Evolutionary conservation across 371 early-diverging fungal species (phyloP).

Genomic region (Nematocida major): DNA sequence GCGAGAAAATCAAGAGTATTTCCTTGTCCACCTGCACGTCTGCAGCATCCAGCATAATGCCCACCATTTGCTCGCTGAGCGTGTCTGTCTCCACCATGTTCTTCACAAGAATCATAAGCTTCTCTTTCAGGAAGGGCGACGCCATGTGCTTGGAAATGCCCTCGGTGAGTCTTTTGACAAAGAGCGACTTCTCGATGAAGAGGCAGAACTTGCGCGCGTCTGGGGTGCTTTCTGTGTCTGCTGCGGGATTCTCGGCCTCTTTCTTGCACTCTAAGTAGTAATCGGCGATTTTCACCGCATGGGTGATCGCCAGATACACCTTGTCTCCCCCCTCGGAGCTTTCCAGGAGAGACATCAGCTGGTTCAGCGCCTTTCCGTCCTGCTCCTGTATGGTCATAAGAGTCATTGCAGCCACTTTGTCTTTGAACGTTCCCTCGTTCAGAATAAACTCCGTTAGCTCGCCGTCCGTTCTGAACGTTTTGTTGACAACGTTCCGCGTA

Average conservation of each 20-base stretch:
- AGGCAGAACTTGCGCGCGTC: neutral
- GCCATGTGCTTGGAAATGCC: neutral
- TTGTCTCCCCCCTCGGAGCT: constrained; percentile 30
- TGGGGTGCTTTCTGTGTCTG: neutral
- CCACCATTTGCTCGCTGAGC: neutral
- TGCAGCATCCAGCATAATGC: constrained; percentile 17
- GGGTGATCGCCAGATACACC: constrained; percentile 25
- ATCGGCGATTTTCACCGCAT: constrained; percentile 18
- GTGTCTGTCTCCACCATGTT: neutral
- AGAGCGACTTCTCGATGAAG: constrained; percentile 25
- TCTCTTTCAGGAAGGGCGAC: constrained; percentile 16
- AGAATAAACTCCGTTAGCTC: constrained; percentile 38
- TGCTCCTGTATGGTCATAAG: constrained; percentile 19
- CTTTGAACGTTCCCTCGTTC: constrained; percentile 45
- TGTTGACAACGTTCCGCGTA: constrained; percentile 19
- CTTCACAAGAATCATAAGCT: constrained; percentile 3
- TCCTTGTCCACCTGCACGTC: neutral
- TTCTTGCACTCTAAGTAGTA: constrained; percentile 11
- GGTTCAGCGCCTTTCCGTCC: neutral
- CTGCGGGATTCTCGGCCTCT: neutral
- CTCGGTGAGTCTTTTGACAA: neutral
- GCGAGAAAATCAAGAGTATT: neutral
- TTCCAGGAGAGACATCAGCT: neutral
- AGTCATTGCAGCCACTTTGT: constrained; percentile 36
- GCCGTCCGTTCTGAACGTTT: constrained; percentile 32